These are phyloP conservation scores for Malassezia furfur DNA, from an alignment of 1,284 basidiomycete genomes.

Conservation along the genomic window DNA sequence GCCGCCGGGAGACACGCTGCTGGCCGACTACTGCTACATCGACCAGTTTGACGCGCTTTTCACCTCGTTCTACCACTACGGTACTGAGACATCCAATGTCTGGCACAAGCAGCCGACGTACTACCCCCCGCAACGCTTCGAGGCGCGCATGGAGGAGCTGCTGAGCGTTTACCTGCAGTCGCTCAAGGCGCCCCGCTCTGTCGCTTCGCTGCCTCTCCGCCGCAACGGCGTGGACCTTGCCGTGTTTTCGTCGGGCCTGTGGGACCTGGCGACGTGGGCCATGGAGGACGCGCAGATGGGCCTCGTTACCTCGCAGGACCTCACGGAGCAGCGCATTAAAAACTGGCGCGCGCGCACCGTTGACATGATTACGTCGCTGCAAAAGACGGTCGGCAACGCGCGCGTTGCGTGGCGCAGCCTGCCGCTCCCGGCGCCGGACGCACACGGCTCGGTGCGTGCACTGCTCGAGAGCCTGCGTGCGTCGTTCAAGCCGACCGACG, in stretches of 20 bases:
- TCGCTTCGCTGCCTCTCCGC: slow-evolving; percentile 15
- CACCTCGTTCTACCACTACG: slow-evolving; percentile 48
- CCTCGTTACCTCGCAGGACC: slow-evolving; percentile 29
- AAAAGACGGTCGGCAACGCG: slow-evolving; percentile 12
- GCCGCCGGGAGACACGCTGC: slow-evolving; percentile 29
- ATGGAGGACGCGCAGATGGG: slow-evolving; percentile 40
- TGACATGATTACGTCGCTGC: slow-evolving; percentile 32
- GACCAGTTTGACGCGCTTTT: slow-evolving; percentile 46
- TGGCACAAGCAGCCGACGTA: slow-evolving; percentile 46
- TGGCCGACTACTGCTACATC: slow-evolving; percentile 49
- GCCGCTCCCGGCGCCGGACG: slow-evolving; percentile 22
- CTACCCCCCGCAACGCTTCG: slow-evolving; percentile 46
- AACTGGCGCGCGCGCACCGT: slow-evolving; percentile 46
- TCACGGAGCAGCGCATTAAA: slow-evolving; percentile 42
- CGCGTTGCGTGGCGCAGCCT: slow-evolving; percentile 36
- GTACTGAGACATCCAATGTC: slow-evolving; percentile 45
- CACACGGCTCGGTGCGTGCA: slow-evolving; percentile 28
- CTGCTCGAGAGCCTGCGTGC: slow-evolving; percentile 24
- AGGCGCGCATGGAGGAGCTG: slow-evolving; percentile 47
- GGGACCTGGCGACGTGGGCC: slow-evolving; percentile 49
- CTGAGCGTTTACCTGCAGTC: slow-evolving; percentile 36
- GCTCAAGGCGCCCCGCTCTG: background rate
- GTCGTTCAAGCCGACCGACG: background rate
- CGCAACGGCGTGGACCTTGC: slow-evolving; percentile 45
- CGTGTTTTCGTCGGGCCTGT: slow-evolving; percentile 46